Evolutionary conservation across 306 rosid genomes (phyloP).

Genomic region (Acacia crassicarpa): DNA sequence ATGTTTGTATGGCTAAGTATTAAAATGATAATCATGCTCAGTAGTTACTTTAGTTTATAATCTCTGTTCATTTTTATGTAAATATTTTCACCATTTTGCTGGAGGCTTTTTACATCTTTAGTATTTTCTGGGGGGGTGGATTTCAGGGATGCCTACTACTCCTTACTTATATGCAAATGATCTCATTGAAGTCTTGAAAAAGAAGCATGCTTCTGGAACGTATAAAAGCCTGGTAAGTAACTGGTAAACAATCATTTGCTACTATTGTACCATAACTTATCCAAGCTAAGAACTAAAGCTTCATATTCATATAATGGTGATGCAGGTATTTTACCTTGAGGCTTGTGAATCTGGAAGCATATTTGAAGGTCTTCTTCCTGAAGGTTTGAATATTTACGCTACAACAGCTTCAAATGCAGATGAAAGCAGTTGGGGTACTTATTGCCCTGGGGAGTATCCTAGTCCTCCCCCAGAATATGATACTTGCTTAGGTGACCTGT

Average conservation of each 20-base stretch:
- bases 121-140: conserved; percentile 7
- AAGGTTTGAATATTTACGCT: conserved; percentile 78
- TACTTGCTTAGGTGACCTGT: conserved; percentile 94
- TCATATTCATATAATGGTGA: conserved; percentile 22
- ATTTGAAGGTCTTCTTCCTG: conserved; percentile 94
- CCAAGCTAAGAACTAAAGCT: not conserved
- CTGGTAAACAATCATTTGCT: conserved; percentile 16
- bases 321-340: conserved; percentile 95
- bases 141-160: conserved; percentile 80
- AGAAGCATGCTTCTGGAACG: conserved; percentile 83
- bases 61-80: not conserved
- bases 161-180: conserved; percentile 77
- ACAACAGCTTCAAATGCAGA: conserved; percentile 92
- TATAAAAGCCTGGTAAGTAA: conserved; percentile 72
- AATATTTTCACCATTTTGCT: not conserved
- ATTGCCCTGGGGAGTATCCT: conserved; percentile 91
- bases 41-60: not conserved
- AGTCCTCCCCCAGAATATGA: conserved; percentile 91
- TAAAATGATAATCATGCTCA: not conserved
- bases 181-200: conserved; percentile 73
- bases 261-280: not conserved
- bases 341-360: conserved; percentile 99
- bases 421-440: conserved; percentile 99
- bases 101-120: conserved; percentile 3
- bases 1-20: not conserved